These are phyloP conservation scores for Botrytis aclada DNA, from an alignment of 2,329 filamentous ascomycete genomes.

Conservation along the genomic window DNA sequence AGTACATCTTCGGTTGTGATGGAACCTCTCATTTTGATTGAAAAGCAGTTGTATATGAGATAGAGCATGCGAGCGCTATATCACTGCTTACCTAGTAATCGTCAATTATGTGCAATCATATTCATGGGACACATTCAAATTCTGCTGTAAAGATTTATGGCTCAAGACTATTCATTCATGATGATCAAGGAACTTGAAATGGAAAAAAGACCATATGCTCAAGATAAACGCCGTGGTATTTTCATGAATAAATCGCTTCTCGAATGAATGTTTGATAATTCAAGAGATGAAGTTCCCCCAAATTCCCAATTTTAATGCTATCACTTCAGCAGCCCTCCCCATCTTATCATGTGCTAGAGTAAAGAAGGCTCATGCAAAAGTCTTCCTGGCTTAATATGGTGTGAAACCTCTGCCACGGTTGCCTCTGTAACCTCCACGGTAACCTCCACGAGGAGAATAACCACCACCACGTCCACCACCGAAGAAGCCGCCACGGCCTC, in stretches of 20 bases:
- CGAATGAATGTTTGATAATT: background rate
- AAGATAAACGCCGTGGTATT: slow-evolving; percentile 13
- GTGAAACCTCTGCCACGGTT: slow-evolving; percentile 55
- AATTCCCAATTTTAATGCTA: background rate
- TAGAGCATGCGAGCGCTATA: background rate
- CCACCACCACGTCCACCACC: slow-evolving; percentile 37
- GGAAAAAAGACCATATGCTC: background rate
- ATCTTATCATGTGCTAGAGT: slow-evolving; percentile 9
- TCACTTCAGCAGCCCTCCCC: slow-evolving; percentile 1
- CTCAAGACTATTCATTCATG: background rate
- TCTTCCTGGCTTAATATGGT: slow-evolving; percentile 53
- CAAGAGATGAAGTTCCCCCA: slow-evolving; percentile 5
- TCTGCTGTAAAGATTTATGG: background rate
- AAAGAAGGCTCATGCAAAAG: background rate
- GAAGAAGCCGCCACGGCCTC: slow-evolving; percentile 46
- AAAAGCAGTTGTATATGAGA: background rate
- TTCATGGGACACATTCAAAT: background rate
- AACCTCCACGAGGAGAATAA: slow-evolving; percentile 52
- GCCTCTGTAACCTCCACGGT: slow-evolving; percentile 58
- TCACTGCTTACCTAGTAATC: background rate
- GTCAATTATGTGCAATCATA: background rate
- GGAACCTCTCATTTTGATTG: background rate
- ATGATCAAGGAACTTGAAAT: slow-evolving; percentile 1
- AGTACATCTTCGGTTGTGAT: background rate
- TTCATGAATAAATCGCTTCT: slow-evolving; percentile 4